Base-by-base conservation (phyloP, 78 protist species). In the Parvularia atlantis region DNA sequence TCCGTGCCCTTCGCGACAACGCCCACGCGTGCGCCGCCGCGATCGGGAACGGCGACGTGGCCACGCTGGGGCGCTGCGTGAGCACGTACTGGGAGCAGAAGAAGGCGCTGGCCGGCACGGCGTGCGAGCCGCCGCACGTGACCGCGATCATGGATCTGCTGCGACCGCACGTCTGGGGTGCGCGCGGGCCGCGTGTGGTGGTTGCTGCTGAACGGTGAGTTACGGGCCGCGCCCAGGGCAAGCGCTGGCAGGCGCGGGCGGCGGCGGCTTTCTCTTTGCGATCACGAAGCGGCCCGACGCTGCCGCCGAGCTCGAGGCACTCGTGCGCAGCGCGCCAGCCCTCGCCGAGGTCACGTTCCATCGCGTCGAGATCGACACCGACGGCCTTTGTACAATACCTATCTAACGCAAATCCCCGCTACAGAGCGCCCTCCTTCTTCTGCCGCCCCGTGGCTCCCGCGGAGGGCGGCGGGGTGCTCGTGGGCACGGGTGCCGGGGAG, bases 241-340 rank as follows among this genome's bases (percentile, higher is more conserved):
- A 24, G 39, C 88, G 28, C 59, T 84, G 35, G 69, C 70, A 0
- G 90, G 90, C 54, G 87, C 90, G 3, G 90, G 90, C 22, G 90
- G 88, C 14, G 89, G 89, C 59, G 90, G 90, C 10, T 85, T 85
- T 61, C 26, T 85, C 72, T 13, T 78, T 11, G 30, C 36, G 22
- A 66, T 85, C 28, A 81, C 77, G 37, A 69, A 71, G 24, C 41
- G 16, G 43, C 53, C 58, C 2, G 1, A 64, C n/a, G 70, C 70
- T n/a, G 17, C 7, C 14, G 58, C n/a, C 7, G 41, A 17, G 2
- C 2, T 64, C 70, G 70, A 43, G n/a, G n/a, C n/a, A n/a, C n/a
- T n/a, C n/a, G n/a, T n/a, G n/a, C n/a, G n/a, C n/a, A n/a, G n/a
- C n/a, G n/a, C n/a, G n/a, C n/a, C n/a, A n/a, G n/a, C n/a, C n/a